Conservation (phyloP, 2,329 filamentous ascomycete species). For the Colletotrichum siamense region DNA sequence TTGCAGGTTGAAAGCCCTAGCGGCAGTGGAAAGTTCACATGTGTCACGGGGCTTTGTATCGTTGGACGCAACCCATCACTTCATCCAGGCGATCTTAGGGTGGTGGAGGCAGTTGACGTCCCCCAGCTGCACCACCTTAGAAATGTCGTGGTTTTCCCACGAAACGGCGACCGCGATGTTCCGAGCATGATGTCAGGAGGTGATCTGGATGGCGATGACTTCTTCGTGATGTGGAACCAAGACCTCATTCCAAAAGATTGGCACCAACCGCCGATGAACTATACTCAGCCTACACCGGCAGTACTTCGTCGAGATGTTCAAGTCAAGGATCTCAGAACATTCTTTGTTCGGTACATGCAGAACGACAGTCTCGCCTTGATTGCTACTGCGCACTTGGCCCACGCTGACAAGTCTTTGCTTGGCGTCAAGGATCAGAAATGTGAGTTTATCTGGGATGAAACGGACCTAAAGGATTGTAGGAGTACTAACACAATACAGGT, state of each 20-base stretch:
- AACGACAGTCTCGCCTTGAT: constrained; percentile 83
- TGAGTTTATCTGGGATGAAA: constrained; percentile 38
- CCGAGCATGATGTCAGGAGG: constrained; percentile 96
- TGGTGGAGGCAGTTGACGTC: constrained; percentile 83
- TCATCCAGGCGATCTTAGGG: constrained; percentile 88
- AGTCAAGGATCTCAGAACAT: constrained; percentile 76
- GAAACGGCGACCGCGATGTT: constrained; percentile 81
- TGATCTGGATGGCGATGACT: constrained; percentile 95
- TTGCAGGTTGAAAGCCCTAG: constrained; percentile 74
- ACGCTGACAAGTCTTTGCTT: constrained; percentile 66
- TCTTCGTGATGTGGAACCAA: constrained; percentile 89
- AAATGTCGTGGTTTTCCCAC: constrained; percentile 87
- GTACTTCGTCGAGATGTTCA: constrained; percentile 68
- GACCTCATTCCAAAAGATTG: constrained; percentile 72
- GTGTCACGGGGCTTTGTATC: constrained; percentile 80
- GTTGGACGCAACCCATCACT: constrained; percentile 92
- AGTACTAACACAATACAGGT: constrained; percentile 40
- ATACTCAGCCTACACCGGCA: constrained; percentile 62
- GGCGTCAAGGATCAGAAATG: constrained; percentile 76
- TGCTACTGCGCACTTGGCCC: constrained; percentile 81
- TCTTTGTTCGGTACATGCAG: constrained; percentile 94
- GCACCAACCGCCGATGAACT: constrained; percentile 82
- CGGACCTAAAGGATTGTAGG: not conserved
- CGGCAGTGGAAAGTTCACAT: constrained; percentile 58
- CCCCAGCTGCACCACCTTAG: constrained; percentile 76